Evolutionary conservation across 495 filamentous ascomycete genomes (phyloP), one percentile per base, ranked within the genome.

Genomic region (Chaetomium cochliodes): DNA sequence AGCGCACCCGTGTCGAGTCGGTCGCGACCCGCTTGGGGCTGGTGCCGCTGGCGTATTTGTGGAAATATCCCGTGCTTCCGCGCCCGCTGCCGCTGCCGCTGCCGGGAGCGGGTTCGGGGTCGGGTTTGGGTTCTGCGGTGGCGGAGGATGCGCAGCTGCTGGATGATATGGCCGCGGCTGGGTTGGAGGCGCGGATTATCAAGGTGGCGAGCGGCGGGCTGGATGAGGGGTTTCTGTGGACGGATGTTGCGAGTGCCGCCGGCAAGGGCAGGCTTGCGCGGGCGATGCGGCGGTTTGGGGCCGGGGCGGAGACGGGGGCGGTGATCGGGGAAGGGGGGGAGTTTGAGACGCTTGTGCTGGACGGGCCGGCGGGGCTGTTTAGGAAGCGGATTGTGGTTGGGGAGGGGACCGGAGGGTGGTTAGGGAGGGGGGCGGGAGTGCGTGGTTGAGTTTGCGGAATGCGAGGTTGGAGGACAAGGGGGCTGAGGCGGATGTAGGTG

Each of bases 191-290:
- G 7, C 81, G 92, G 61, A 90, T 98, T 65, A 86, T 99, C 76
- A 99, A 99, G 75, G 91, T 96, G 53, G 92, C 96, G 42, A 93
- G 90, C 49, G 92, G 91, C 16, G 94, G 94, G 2, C 78, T 99
- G 65, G 90, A 92, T 70, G 89, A 91, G 62, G 81, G 76, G 44
- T 89, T 91, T 69, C 77, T 98, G 12, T 97, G 94, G 93, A 84
- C 82, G 69, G 88, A 96, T 79, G 89, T 97, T 33, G 77, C 82
- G 5, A 85, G 82, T 67, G 65, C 74, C 1, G 67, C 55, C 30
- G 77, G 84, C 9, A 79, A 87, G 65, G 76, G 72, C 52, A 79
- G 80, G 57, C 69, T 97, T 33, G 79, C 79, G 42, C 84, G 79
- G 65, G 83, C 83, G 5, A 87, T 94, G 82, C 77, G 77, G 58